Base-by-base conservation (phyloP, 2,329 filamentous ascomycete genomes). In the Ophiostoma sp. region DNA sequence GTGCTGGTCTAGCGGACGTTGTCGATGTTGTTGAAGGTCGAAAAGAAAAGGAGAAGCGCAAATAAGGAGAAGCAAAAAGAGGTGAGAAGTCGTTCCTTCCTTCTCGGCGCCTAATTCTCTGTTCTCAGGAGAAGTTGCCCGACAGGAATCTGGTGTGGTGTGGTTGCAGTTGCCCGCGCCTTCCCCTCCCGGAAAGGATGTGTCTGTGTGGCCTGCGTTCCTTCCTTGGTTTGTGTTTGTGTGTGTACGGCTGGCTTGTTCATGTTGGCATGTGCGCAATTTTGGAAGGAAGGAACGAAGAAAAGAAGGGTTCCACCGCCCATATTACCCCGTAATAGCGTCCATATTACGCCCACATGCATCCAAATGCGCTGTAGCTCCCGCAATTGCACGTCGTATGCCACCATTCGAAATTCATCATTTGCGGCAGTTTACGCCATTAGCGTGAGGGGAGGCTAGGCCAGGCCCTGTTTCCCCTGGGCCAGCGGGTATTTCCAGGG, bases 191-290 rank as follows among this genome's bases (percentile, higher is more conserved):
- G 17, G 69, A n/a, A 42, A 70, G 33, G 22, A 45, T 68, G 25
- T 50, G 63, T 48, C 15, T 42, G n/a, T 64, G 59, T 48, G 61
- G 3, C 19, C n/a, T 45, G 31, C 31, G 31, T 39, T n/a, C 31
- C 59, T 22, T 12, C 48, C 48, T 17, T 39, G 42, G 39, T 36
- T 31, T 36, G 66, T 33, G 17, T 36, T 45, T 55, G 1, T 52
- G 50, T 52, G 22, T 55, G 50, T 28, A 17, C 22, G 22, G n/a
- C 25, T 2, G 22, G 11, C 68, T 50, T 73, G 64, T 70, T 73
- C 69, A 59, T 50, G 33, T 36, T 74, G 73, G 71, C 70, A 74
- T 71, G 71, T 73, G 66, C 68, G 55, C 64, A 63, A 71, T 66
- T 66, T 31, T 36, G 61, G 39, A 52, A 63, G 42, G 50, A 28